phyloP scores from a whole-genome alignment of 805 yeast genomes.

The Candida suzukii region DNA sequence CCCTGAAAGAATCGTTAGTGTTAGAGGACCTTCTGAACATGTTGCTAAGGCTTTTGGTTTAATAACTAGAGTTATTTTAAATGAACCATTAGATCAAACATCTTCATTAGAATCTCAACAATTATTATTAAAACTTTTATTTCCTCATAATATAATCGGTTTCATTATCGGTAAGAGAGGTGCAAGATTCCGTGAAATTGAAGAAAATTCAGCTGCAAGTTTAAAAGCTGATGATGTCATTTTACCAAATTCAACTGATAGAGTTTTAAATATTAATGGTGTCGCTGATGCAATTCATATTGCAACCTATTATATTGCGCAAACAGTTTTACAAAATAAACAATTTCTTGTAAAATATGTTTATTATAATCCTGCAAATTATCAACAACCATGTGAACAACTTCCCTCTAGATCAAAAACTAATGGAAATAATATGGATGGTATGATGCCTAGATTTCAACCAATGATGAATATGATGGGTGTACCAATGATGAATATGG shows the following conservation, averaged over 20 bases:
- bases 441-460: conserved; percentile 3
- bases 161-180: conserved; percentile 77
- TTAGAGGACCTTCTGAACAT: conserved; percentile 67
- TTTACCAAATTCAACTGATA: conserved; percentile 71
- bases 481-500: conserved; percentile 18
- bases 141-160: conserved; percentile 79
- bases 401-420: no score
- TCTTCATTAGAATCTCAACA: conserved; percentile 48
- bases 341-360: conserved; percentile 50
- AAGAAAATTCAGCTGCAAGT: conserved; percentile 72
- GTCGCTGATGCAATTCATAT: conserved; percentile 85
- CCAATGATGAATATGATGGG: conserved; percentile 8
- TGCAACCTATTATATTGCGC: conserved; percentile 69
- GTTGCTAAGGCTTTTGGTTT: conserved; percentile 81
- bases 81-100: conserved; percentile 59
- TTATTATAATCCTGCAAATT: conserved; percentile 52
- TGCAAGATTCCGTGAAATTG: conserved; percentile 68
- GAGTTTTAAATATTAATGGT: conserved; percentile 63
- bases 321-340: conserved; percentile 56
- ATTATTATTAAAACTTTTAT: conserved; percentile 50
- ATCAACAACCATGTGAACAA: conserved; percentile 22
- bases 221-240: conserved; percentile 67
- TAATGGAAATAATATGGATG: neutral
- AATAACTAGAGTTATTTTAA: conserved; percentile 56
- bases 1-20: conserved; percentile 68